These are phyloP conservation scores for Calonectria pseudoreteaudii DNA, from an alignment of 2,329 filamentous ascomycete species.

Conservation along the genomic window DNA sequence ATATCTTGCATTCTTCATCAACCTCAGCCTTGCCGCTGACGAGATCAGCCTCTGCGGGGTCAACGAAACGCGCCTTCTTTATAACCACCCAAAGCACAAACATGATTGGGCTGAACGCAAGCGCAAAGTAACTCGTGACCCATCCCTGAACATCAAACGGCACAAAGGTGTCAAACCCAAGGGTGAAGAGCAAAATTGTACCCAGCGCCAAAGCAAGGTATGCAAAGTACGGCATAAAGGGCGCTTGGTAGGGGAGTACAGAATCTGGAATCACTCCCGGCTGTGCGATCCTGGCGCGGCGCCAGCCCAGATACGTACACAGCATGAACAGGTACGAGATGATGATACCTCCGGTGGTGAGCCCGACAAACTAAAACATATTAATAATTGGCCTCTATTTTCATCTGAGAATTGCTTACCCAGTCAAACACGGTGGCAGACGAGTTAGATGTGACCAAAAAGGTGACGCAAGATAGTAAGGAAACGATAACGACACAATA, in stretches of 20 bases:
- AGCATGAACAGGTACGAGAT: background rate
- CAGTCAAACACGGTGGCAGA: background rate
- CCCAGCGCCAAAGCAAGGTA: background rate
- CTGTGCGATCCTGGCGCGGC: background rate
- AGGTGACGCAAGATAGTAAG: background rate
- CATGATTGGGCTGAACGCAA: background rate
- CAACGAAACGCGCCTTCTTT: background rate
- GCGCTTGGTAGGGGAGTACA: background rate
- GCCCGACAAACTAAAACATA: background rate
- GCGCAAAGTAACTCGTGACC: conserved; percentile 61
- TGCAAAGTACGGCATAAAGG: background rate
- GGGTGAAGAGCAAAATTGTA: conserved; percentile 61
- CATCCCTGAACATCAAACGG: conserved; percentile 60
- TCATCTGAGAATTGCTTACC: background rate
- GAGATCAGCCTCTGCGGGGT: background rate
- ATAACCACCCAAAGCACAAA: background rate
- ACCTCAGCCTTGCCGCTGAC: background rate
- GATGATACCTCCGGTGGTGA: background rate
- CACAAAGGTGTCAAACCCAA: conserved; percentile 65
- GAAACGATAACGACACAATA: background rate
- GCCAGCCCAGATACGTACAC: conserved; percentile 1
- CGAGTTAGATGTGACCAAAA: background rate
- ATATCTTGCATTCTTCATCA: conserved; percentile 8
- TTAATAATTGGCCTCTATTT: background rate
- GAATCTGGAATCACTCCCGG: background rate